Conservation (phyloP, 352 stramenopile genomes). For the Phytophthora pistaciae region DNA sequence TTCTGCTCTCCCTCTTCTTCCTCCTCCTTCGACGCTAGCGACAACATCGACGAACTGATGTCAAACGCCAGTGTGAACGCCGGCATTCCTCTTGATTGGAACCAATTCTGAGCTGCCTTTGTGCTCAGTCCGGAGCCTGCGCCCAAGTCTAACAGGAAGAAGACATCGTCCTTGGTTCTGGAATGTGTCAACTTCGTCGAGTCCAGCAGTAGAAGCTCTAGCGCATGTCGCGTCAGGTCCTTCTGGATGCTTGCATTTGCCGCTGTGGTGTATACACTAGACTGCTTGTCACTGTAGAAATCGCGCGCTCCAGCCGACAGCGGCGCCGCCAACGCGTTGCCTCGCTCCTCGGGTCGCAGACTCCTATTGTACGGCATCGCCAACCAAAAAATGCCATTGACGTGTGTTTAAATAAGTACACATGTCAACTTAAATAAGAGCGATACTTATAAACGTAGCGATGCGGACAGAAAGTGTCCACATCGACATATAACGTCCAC, state of each 20-base stretch:
- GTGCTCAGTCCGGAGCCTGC: constrained; percentile 80
- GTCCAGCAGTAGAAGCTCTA: constrained; percentile 55
- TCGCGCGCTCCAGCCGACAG: constrained; percentile 50
- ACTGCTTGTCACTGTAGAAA: constrained; percentile 77
- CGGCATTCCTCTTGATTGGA: constrained; percentile 39
- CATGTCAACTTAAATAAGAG: constrained; percentile 23
- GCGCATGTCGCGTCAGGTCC: constrained; percentile 71
- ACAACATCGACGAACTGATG: constrained; percentile 82
- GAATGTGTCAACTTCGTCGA: constrained; percentile 18
- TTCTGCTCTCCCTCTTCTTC: background rate
- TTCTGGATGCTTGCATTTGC: constrained; percentile 76
- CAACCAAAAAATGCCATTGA: constrained; percentile 13
- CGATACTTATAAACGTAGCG: background rate
- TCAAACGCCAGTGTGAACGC: constrained; percentile 73
- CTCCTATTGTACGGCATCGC: constrained; percentile 64
- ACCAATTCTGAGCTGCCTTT: constrained; percentile 57
- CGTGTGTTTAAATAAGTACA: constrained; percentile 12
- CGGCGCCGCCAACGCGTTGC: constrained; percentile 39
- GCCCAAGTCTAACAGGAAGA: constrained; percentile 74
- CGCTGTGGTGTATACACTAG: constrained; percentile 71
- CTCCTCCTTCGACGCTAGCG: constrained; percentile 34
- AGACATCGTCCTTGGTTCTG: constrained; percentile 17
- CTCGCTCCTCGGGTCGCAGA: constrained; percentile 54
- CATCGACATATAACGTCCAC: constrained; percentile 2
- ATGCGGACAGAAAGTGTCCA: constrained; percentile 3